Conservation (phyloP, 805 yeast genomes). For the Nakazawaea pomicola region DNA sequence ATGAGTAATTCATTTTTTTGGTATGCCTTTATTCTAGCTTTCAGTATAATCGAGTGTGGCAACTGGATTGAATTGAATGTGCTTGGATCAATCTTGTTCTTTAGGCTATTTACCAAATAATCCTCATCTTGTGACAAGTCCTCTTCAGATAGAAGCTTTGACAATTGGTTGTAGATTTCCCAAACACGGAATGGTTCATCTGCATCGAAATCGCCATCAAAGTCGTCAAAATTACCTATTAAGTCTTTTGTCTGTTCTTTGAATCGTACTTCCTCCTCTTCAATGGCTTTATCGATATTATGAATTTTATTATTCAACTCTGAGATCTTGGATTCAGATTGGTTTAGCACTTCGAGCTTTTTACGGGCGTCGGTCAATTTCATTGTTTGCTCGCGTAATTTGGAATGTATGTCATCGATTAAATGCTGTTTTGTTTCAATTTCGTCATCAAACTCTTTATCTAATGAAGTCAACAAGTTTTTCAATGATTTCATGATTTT, state of each 20-base stretch:
- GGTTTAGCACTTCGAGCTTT: slow-evolving; percentile 48
- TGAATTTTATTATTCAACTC: slow-evolving; percentile 50
- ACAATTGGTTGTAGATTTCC: slow-evolving; percentile 53
- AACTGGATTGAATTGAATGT: slow-evolving; percentile 17
- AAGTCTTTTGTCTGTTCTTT: slow-evolving; percentile 29
- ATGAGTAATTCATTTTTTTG: slow-evolving; percentile 50
- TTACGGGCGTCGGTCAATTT: slow-evolving; percentile 42
- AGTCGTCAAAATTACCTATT: slow-evolving; percentile 28
- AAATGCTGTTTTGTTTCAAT: slow-evolving; percentile 45
- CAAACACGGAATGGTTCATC: slow-evolving; percentile 86
- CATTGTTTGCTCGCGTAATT: slow-evolving; percentile 52
- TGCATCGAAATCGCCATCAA: slow-evolving; percentile 66
- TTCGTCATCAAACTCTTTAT: slow-evolving; percentile 56
- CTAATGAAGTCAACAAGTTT: slow-evolving; percentile 44
- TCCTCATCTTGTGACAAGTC: slow-evolving; percentile 19
- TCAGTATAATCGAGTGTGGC: slow-evolving; percentile 48
- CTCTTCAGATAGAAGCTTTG: slow-evolving; percentile 20
- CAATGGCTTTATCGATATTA: slow-evolving; percentile 58
- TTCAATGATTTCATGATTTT: slow-evolving; percentile 48
- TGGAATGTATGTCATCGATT: slow-evolving; percentile 47
- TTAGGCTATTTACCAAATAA: slow-evolving; percentile 19
- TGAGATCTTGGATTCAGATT: slow-evolving; percentile 34
- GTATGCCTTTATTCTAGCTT: slow-evolving; percentile 81
- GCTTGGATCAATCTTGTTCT: slow-evolving; percentile 1
- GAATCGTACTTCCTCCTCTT: slow-evolving; percentile 58